A percentile compares a stretch with the other conserved stretches of the same genome.
Conservation (phyloP, 2,329 filamentous ascomycete genomes). For the Aspergillus pseudoterreus region DNA sequence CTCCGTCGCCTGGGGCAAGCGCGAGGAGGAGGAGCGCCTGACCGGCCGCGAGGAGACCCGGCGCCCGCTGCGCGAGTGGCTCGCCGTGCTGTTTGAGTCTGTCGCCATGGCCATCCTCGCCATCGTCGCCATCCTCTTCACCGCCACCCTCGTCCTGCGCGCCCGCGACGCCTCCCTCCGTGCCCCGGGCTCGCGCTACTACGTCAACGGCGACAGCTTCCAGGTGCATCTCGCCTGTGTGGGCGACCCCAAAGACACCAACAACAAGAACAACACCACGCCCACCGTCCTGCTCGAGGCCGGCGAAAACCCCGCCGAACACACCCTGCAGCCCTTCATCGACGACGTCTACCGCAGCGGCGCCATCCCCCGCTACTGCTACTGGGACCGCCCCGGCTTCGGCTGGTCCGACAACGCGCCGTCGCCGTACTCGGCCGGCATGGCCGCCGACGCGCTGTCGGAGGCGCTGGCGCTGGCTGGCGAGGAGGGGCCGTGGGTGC, state of each 20-base stretch:
- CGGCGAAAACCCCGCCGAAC: conserved; percentile 74
- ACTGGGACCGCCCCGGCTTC: conserved; percentile 87
- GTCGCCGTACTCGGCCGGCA: conserved; percentile 87
- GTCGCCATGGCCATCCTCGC: conserved; percentile 67
- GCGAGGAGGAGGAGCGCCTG: conserved; percentile 85
- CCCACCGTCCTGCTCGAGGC: conserved; percentile 85
- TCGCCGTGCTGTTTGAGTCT: conserved; percentile 71
- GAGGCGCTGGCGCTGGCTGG: conserved; percentile 77
- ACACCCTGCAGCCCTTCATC: conserved; percentile 75
- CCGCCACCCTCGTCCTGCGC: conserved; percentile 73
- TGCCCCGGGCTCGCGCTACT: conserved; percentile 70
- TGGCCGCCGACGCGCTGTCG: conserved; percentile 83
- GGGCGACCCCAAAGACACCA: conserved; percentile 52
- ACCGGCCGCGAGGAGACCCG: conserved; percentile 86
- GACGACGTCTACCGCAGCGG: conserved; percentile 72
- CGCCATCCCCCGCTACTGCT: conserved; percentile 85
- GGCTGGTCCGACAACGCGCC: conserved; percentile 89
- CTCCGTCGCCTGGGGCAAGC: conserved; percentile 86
- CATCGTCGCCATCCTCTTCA: conserved; percentile 68
- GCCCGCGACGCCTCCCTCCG: conserved; percentile 72
- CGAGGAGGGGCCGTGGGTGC: conserved; percentile 83
- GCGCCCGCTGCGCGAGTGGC: conserved; percentile 78
- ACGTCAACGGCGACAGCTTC: conserved; percentile 81
- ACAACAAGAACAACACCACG: conserved; percentile 50
- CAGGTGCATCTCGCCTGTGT: conserved; percentile 80